phyloP scores from a whole-genome alignment of 2,329 filamentous ascomycete genomes.

The Xylaria polymorpha region DNA sequence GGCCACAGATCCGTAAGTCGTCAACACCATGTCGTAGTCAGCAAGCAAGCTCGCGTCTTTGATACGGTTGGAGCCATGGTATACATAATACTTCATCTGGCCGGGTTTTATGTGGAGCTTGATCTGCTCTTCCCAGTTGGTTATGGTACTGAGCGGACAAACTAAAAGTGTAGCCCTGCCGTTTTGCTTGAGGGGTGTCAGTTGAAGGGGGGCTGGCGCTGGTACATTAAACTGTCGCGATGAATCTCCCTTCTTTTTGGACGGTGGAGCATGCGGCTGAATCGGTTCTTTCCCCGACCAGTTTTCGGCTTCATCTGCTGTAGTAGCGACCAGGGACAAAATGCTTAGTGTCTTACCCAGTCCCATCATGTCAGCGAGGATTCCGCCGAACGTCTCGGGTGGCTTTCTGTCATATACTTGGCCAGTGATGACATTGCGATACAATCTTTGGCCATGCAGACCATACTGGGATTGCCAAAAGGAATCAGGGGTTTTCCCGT shows the following conservation, averaged over 20 bases:
- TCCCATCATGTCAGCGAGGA: constrained; percentile 89
- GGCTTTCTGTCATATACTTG: constrained; percentile 70
- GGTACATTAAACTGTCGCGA: constrained; percentile 54
- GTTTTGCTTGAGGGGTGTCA: constrained; percentile 71
- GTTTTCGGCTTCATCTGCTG: constrained; percentile 68
- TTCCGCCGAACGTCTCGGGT: constrained; percentile 75
- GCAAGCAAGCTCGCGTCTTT: constrained; percentile 76
- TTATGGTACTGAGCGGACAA: constrained; percentile 88
- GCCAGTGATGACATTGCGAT: constrained; percentile 88
- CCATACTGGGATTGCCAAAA: constrained; percentile 77
- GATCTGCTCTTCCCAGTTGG: constrained; percentile 95
- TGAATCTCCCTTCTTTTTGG: constrained; percentile 53
- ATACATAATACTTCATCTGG: constrained; percentile 79
- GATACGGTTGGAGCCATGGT: constrained; percentile 83
- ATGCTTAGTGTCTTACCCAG: constrained; percentile 90
- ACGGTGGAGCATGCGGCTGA: constrained; percentile 57
- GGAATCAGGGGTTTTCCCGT: constrained; percentile 71
- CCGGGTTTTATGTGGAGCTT: constrained; percentile 78
- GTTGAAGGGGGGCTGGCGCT: constrained; percentile 57
- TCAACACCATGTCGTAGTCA: constrained; percentile 85
- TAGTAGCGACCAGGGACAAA: constrained; percentile 78
- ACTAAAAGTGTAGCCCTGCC: constrained; percentile 85
- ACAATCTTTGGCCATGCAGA: constrained; percentile 66
- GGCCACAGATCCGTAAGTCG: constrained; percentile 89
- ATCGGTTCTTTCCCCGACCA: constrained; percentile 69